Base-by-base conservation (phyloP, 2,329 filamentous ascomycete species). In the Mollisiaceae sp. region DNA sequence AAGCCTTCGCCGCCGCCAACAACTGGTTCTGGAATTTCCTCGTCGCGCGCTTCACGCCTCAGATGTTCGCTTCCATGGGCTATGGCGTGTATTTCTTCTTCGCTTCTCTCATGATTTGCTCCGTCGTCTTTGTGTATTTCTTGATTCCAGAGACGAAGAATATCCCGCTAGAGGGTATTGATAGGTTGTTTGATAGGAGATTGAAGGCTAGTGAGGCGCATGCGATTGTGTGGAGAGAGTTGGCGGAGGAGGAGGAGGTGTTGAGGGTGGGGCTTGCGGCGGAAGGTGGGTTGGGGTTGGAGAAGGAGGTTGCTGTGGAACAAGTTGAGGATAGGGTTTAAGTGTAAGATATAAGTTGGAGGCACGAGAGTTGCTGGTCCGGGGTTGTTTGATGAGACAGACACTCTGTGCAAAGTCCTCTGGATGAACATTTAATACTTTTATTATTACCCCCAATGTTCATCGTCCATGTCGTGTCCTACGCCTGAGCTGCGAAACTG, bases 71-170 rank as follows among this genome's bases (percentile, higher is more conserved):
- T 24, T 77, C 79, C 9, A 84, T 85, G 81, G 78, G 79, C n/a
- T 90, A 85, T 70, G 89, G 87, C 27, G 87, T 89, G 0, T 91
- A 89, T 77, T 86, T 90, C 71, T 89, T 91, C 81, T 91, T 91
- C 69, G 88, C 86, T 1, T 80, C 83, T 0, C 79, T 90, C 56
- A 89, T 89, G 82, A 75, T 89, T 14, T 65, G 83, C 11, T 85
- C 85, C 0, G 79, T 83, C 60, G 65, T 85, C 62, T 91, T 89
- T 68, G 83, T 89, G 32, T 90, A 80, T 74, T 88, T 88, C 79
- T 80, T 86, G 54, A 71, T 90, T 0, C 88, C 88, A 0, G 88
- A 91, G 79, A 91, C 88, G 2, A 90, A 89, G 79, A 81, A 83
- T 50, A 80, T 90, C 14, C 87, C 87, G 0, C 80, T 91, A 2